phyloP scores from a whole-genome alignment of 2,329 filamentous ascomycete genomes.

The Coniochaeta sp. region DNA sequence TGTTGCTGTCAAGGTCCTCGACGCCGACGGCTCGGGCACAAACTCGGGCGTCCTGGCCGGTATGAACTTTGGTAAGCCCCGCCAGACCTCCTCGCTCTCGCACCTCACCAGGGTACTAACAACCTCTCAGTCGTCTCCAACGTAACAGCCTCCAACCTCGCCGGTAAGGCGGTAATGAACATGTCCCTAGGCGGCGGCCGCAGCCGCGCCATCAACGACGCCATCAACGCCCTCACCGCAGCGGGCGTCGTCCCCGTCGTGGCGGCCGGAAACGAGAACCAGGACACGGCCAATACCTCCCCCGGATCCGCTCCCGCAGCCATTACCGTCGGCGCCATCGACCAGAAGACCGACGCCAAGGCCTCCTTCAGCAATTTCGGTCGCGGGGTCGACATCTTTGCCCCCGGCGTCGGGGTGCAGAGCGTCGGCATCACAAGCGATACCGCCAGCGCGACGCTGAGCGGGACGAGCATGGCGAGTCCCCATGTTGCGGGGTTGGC shows the following conservation, averaged over 20 bases:
- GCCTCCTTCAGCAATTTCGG: conserved; percentile 55
- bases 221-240: conserved; percentile 38
- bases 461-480: conserved; percentile 56
- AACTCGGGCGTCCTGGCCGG: conserved; percentile 50
- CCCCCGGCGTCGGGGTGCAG: conserved; percentile 45
- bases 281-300: conserved; percentile 41
- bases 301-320: conserved; percentile 48
- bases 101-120: neutral
- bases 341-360: conserved; percentile 37
- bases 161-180: conserved; percentile 54
- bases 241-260: conserved; percentile 49
- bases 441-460: conserved; percentile 35
- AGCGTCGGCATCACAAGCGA: conserved; percentile 44
- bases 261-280: conserved; percentile 52
- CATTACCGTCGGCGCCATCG: conserved; percentile 53
- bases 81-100: neutral
- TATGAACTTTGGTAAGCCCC: conserved; percentile 39
- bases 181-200: conserved; percentile 50
- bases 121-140: conserved; percentile 34
- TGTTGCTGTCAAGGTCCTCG: conserved; percentile 56
- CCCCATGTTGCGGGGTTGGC: conserved; percentile 62
- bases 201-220: conserved; percentile 45
- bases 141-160: conserved; percentile 28
- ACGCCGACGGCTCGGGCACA: conserved; percentile 36
- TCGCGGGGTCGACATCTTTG: conserved; percentile 42